Evolutionary conservation across 495 filamentous ascomycete genomes (phyloP), one percentile per base, ranked within the genome.

Genomic region (Coniosporium apollinis): DNA sequence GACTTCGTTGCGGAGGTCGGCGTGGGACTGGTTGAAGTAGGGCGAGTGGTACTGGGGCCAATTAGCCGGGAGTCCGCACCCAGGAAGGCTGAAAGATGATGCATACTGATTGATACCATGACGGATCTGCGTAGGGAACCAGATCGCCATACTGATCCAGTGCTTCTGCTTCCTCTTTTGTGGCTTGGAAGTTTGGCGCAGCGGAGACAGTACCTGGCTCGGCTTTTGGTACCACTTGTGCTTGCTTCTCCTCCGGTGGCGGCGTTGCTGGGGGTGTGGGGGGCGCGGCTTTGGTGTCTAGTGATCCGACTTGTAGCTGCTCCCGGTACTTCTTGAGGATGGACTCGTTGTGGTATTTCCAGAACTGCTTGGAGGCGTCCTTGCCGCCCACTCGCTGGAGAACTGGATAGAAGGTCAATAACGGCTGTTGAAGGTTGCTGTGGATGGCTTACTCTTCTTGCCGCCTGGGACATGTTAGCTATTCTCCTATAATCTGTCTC

Each of bases 331-430:
- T 97, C 64, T 94, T 96, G 46, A 96, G 67, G 44, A 96, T 83
- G 36, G 78, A 70, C 47, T 79, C 73, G 49, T 94, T 97, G 67
- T 97, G 89, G 57, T 97, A 96, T 60, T 96, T 99, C 89, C 89
- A 99, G 65, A 99, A 99, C 54, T 93, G 91, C 58, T 91, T 87
- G 18, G 82, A 86, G 13, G 89, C 89, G 47, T 99, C 91, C 56
- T 96, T 99, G 46, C 89, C 89, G 30, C 75, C 89, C 11, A 96
- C 85, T 39, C 87, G 66, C 47, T 82, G 75, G 36, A 99, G 74
- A 56, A 99, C 74, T 79, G 46, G 22, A 30, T 2, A 14, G 15
- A 10, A 17, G 28, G 28, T 37, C 37, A 48, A 47, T 31, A 13
- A 29, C n/a, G n/a, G 18, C 15, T 31, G 17, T 22, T 29, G 17